Conservation (phyloP, 108 stramenopile species). For the Conticribra weissflogii region DNA sequence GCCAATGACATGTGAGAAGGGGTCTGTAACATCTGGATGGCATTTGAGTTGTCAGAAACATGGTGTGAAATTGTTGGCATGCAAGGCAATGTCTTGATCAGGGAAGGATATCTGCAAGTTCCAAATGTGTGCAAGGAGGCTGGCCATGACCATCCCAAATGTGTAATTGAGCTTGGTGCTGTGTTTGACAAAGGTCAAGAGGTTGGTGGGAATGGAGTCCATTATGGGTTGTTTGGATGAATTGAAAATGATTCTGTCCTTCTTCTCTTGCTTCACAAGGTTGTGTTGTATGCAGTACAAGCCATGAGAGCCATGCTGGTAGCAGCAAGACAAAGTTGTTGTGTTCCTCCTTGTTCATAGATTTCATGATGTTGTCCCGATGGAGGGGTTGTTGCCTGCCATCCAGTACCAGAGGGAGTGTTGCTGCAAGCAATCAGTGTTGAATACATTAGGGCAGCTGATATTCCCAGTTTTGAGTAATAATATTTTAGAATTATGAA, state of each 20-base stretch:
- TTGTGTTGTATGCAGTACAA: too few species aligned
- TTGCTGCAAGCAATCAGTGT: too few species aligned
- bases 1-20: neutral
- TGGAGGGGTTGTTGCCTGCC: too few species aligned
- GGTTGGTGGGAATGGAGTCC: neutral
- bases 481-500: too few species aligned
- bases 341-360: too few species aligned
- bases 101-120: neutral
- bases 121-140: neutral
- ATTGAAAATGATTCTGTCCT: neutral
- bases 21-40: neutral
- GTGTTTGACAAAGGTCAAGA: neutral
- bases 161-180: neutral
- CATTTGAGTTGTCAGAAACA: conserved; percentile 1
- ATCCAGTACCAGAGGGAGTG: too few species aligned
- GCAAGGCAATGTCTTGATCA: neutral
- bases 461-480: too few species aligned
- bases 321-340: too few species aligned
- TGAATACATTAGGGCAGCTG: too few species aligned
- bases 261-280: conserved; percentile 14
- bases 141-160: neutral
- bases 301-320: too few species aligned
- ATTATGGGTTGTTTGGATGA: neutral
- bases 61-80: neutral
- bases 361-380: too few species aligned